Conservation (phyloP, 2,329 filamentous ascomycete species). For the Penicillium sp. region DNA sequence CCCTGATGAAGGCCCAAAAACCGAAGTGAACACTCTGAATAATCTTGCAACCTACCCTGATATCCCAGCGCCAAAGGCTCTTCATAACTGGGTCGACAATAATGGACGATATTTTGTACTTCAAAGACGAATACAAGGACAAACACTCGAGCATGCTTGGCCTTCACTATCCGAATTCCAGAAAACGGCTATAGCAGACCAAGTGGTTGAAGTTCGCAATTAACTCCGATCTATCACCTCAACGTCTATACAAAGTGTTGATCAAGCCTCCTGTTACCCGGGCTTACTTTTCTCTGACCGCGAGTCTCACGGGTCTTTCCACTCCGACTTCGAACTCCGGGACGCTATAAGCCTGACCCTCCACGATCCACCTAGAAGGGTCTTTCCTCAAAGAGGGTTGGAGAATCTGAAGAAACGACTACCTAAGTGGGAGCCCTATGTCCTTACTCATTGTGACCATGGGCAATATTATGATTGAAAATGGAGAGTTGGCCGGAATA, state of each 20-base stretch:
- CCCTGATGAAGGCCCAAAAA: background rate
- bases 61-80: background rate
- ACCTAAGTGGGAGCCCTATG: conserved; percentile 23
- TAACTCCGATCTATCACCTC: background rate
- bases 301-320: background rate
- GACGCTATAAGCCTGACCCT: background rate
- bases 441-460: conserved; percentile 28
- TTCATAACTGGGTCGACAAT: background rate
- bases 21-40: conserved; percentile 1
- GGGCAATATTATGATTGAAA: conserved; percentile 27
- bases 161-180: background rate
- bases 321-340: background rate
- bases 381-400: background rate
- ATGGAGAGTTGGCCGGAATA: conserved; percentile 24
- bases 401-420: conserved; percentile 19
- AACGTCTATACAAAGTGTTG: background rate
- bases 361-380: background rate
- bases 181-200: background rate
- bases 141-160: background rate
- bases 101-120: background rate
- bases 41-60: background rate
- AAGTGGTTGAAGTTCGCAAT: background rate
- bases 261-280: background rate
- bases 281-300: background rate
- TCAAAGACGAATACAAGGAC: background rate